phyloP scores from a whole-genome alignment of 78 protist genomes.

The Mastigamoeba balamuthi region DNA sequence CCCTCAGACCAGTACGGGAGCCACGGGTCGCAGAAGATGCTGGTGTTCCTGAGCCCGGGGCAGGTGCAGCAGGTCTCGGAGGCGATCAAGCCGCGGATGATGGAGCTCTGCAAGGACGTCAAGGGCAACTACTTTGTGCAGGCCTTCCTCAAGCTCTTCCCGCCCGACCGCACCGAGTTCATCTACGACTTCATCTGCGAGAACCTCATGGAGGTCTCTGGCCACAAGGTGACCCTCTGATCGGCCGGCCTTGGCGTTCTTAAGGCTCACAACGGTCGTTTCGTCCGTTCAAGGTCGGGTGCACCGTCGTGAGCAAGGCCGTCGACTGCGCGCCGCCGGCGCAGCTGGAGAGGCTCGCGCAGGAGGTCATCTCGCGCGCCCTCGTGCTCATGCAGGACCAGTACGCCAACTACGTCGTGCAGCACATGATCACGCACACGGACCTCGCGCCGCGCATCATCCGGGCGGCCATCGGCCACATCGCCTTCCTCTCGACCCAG shows the following conservation, averaged over 20 bases:
- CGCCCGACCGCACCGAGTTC: constrained; percentile 32
- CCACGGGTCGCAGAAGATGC: constrained; percentile 42
- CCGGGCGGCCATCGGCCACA: constrained; percentile 16
- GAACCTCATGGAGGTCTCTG: constrained; percentile 22
- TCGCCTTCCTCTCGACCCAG: constrained; percentile 40
- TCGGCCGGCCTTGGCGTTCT: too few relatives aligned
- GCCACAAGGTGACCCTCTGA: too few relatives aligned
- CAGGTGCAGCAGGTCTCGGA: constrained; percentile 24
- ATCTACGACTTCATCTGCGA: constrained; percentile 28
- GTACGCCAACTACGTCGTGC: constrained; percentile 95
- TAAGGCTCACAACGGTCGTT: too few relatives aligned
- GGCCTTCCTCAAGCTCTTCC: constrained; percentile 33
- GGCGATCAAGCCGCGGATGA: constrained; percentile 24
- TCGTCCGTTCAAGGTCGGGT: too few relatives aligned
- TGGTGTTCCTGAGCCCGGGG: constrained; percentile 30
- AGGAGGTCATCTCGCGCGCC: constrained; percentile 7
- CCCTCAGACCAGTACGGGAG: constrained; percentile 42
- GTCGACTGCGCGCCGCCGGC: constrained; percentile 19
- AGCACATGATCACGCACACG: constrained; percentile 68
- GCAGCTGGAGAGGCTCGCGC: constrained; percentile 23
- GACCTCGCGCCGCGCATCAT: constrained; percentile 15
- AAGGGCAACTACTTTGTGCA: constrained; percentile 47
- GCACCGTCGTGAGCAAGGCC: constrained; percentile 38
- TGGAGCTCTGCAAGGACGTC: constrained; percentile 23
- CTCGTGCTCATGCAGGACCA: constrained; percentile 63